phyloP scores from a whole-genome alignment of 257 asterid species.

The Eustoma russellianum region DNA sequence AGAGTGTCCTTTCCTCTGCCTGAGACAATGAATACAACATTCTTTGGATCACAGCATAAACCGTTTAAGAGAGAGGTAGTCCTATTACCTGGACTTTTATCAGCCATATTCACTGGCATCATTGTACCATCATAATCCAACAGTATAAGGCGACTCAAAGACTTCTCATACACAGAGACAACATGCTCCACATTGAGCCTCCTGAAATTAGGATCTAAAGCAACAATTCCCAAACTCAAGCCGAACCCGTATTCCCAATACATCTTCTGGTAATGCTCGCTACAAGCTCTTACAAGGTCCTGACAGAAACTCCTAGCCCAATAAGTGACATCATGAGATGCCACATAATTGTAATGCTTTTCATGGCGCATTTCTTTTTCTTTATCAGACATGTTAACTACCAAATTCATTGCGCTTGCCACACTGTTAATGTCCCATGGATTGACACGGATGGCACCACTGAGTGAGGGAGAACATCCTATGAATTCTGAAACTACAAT shows the following conservation, averaged over 20 bases:
- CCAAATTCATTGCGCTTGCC: conserved; percentile 52
- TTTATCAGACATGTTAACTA: conserved; percentile 40
- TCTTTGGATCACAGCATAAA: conserved; percentile 62
- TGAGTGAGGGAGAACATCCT: conserved; percentile 88
- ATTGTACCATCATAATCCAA: conserved; percentile 84
- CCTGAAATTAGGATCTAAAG: conserved; percentile 63
- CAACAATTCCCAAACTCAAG: conserved; percentile 54
- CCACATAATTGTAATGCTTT: conserved; percentile 64
- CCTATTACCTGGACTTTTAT: conserved; percentile 54
- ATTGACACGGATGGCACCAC: conserved; percentile 80
- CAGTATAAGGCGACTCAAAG: conserved; percentile 51
- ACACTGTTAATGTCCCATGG: conserved; percentile 72
- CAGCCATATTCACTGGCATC: conserved; percentile 56
- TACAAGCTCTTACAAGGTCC: conserved; percentile 66
- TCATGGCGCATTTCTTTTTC: conserved; percentile 77
- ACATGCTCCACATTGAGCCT: conserved; percentile 66
- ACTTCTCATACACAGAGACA: conserved; percentile 35
- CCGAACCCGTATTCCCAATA: conserved; percentile 90
- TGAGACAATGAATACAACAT: conserved; percentile 63
- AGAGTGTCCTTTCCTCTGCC: conserved; percentile 72
- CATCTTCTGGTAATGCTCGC: conserved; percentile 55
- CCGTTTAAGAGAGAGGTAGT: conserved; percentile 46
- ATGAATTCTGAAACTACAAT: conserved; percentile 77
- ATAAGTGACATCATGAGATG: conserved; percentile 66
- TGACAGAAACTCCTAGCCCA: conserved; percentile 76